Conservation (phyloP, 1,139 yeast genomes). For the Sugiyamaella grinbergsii region DNA sequence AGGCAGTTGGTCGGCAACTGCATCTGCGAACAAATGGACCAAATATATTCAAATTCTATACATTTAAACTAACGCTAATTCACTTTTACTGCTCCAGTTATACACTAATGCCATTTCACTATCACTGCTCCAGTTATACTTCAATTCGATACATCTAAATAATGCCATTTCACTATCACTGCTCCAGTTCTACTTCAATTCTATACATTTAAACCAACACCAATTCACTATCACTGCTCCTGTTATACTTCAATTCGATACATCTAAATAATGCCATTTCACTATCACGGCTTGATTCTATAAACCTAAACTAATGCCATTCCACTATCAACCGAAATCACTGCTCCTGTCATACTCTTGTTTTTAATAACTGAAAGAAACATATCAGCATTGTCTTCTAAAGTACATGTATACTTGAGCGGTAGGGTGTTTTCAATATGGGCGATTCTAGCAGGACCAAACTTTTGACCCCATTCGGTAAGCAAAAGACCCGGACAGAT, state of each 20-base stretch:
- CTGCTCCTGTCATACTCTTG: slow-evolving; percentile 43
- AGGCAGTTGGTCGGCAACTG: too few species aligned
- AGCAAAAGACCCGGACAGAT: slow-evolving; percentile 47
- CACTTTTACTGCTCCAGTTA: too few species aligned
- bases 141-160: too few species aligned
- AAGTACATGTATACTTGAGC: slow-evolving; percentile 38
- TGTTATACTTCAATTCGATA: too few species aligned
- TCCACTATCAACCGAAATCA: slow-evolving; percentile 43
- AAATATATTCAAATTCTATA: neutral
- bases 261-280: too few species aligned
- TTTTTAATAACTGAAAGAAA: slow-evolving; percentile 42
- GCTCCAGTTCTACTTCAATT: too few species aligned
- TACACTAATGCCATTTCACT: too few species aligned
- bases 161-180: too few species aligned
- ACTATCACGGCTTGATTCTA: neutral
- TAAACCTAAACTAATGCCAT: slow-evolving; percentile 26
- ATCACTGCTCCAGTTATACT: too few species aligned
- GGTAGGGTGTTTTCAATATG: slow-evolving; percentile 37
- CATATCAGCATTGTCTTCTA: slow-evolving; percentile 45
- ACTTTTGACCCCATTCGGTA: slow-evolving; percentile 48
- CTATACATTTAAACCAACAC: too few species aligned
- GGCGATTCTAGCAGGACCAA: slow-evolving; percentile 40
- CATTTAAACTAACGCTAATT: neutral
- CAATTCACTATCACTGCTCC: too few species aligned
- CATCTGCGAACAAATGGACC: too few species aligned